A percentile compares a stretch with the other conserved stretches of the same genome.
Evolutionary conservation across 306 rosid species (phyloP).

Genomic region (Cucumis melo): DNA sequence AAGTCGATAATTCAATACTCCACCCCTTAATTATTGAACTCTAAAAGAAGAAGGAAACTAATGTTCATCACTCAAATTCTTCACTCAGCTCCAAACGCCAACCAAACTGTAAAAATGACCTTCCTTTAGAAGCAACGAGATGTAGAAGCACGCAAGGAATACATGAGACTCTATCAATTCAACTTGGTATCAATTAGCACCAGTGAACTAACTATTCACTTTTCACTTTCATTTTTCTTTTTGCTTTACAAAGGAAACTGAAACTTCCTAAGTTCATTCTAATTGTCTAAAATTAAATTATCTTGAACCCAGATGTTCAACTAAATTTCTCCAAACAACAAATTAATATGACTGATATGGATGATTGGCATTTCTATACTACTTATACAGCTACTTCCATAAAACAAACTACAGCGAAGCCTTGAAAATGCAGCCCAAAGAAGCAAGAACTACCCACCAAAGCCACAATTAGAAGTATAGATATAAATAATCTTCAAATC

Average conservation of each 20-base stretch:
- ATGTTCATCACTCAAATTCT: background rate
- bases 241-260: background rate
- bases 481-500: background rate
- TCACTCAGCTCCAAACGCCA: background rate
- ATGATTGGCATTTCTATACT: background rate
- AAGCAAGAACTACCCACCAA: background rate
- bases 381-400: background rate
- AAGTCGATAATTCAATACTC: background rate
- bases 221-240: background rate
- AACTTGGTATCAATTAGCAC: background rate
- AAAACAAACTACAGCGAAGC: background rate
- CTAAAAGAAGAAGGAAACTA: too few relatives aligned
- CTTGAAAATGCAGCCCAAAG: background rate
- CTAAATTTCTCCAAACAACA: background rate
- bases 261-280: background rate
- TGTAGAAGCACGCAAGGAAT: background rate
- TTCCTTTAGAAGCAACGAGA: background rate
- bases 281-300: background rate
- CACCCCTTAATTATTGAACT: background rate
- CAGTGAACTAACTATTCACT: background rate
- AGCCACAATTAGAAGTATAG: background rate
- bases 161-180: background rate
- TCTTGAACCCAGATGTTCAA: background rate
- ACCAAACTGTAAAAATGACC: background rate
- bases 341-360: background rate